Percentiles rank a stretch among this genome's conserved stretches.
phyloP scores from a whole-genome alignment of 176 grass and related monocot species.

The Calamus simplicifolius region DNA sequence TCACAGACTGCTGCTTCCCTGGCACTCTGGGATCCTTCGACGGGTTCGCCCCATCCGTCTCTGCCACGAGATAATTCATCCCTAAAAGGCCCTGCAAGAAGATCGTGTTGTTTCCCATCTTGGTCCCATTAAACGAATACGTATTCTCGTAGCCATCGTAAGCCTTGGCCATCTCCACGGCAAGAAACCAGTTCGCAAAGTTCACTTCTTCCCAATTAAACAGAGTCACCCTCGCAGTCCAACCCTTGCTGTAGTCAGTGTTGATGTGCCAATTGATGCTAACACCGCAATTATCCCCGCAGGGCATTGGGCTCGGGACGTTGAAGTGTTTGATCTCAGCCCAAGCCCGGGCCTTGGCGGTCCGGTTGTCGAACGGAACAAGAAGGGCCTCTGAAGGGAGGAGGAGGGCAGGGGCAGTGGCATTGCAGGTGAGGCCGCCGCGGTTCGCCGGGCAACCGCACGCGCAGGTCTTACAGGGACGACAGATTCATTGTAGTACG shows the following conservation, averaged over 20 bases:
- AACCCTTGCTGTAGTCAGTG: slow-evolving; percentile 75
- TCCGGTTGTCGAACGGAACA: slow-evolving; percentile 75
- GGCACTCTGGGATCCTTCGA: slow-evolving; percentile 54
- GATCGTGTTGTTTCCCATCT: slow-evolving; percentile 60
- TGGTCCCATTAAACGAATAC: slow-evolving; percentile 71
- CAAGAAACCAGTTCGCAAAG: slow-evolving; percentile 75
- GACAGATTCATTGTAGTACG: slow-evolving; percentile 83
- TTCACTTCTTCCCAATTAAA: slow-evolving; percentile 78
- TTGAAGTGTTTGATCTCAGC: slow-evolving; percentile 79
- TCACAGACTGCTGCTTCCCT: slow-evolving; percentile 44
- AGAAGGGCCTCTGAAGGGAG: slow-evolving; percentile 74
- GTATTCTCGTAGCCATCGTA: slow-evolving; percentile 66
- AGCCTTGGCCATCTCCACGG: slow-evolving; percentile 74
- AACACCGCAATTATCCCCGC: slow-evolving; percentile 71
- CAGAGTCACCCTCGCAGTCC: slow-evolving; percentile 79
- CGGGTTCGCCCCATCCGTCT: slow-evolving; percentile 52
- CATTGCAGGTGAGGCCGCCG: slow-evolving; percentile 53
- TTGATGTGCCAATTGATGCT: slow-evolving; percentile 93
- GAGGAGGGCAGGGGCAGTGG: slow-evolving; percentile 51
- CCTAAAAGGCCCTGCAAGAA: slow-evolving; percentile 76
- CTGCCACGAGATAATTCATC: slow-evolving; percentile 77
- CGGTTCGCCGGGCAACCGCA: slow-evolving; percentile 59
- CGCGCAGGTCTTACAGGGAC: slow-evolving; percentile 76
- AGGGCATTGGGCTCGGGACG: slow-evolving; percentile 56
- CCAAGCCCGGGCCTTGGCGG: slow-evolving; percentile 55